Conservation (phyloP, 345 rosid genomes). For the Brassica rapa region DNA sequence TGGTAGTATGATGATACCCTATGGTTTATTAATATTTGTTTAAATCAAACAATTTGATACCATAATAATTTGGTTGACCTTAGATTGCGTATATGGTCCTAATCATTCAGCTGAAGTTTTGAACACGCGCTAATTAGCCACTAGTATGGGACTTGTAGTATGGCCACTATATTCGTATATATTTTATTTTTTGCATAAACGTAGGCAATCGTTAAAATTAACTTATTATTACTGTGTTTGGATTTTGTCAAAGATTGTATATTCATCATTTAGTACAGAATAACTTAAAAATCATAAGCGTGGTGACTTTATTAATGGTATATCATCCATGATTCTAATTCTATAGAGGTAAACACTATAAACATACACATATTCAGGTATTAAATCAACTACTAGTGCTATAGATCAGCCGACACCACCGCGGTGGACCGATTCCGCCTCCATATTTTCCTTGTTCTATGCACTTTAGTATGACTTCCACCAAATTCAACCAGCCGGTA, state of each 20-base stretch:
- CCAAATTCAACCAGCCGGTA: constrained; percentile 78
- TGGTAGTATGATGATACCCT: constrained; percentile 1
- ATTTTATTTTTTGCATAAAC: neutral
- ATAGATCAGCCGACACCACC: constrained; percentile 27
- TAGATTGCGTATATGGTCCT: neutral
- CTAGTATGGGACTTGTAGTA: neutral
- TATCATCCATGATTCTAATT: neutral
- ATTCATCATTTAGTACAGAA: neutral
- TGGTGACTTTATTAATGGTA: neutral
- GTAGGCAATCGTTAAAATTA: neutral
- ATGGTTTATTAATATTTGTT: neutral
- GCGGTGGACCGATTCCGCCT: constrained; percentile 34
- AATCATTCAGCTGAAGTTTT: neutral
- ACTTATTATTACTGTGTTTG: neutral
- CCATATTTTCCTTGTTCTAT: constrained; percentile 37
- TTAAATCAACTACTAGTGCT: neutral
- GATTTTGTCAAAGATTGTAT: neutral
- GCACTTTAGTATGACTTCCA: constrained; percentile 45
- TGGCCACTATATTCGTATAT: neutral
- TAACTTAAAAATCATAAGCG: neutral
- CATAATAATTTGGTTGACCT: constrained; percentile 13
- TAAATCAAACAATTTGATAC: constrained; percentile 21
- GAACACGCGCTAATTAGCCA: neutral
- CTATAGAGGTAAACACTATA: neutral
- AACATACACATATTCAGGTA: neutral